These are phyloP conservation scores for Laguncularia racemosa DNA, from an alignment of 345 rosid genomes.

Conservation along the genomic window DNA sequence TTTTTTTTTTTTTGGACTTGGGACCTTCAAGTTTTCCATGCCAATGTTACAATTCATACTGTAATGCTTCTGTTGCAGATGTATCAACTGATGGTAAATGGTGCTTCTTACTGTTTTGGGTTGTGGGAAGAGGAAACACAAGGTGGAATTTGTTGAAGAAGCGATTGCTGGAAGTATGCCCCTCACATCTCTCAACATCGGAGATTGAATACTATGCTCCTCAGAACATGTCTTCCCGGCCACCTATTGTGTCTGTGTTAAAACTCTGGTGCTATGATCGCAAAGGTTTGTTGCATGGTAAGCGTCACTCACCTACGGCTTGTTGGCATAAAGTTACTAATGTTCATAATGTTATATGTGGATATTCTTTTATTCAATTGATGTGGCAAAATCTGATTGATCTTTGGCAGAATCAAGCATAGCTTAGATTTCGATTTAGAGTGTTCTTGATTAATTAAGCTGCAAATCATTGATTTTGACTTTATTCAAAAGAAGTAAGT, in stretches of 20 bases:
- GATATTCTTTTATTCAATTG: background rate
- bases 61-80: slow-evolving; percentile 27
- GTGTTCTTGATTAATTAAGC: no score
- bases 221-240: slow-evolving; percentile 34
- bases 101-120: slow-evolving; percentile 67
- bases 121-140: slow-evolving; percentile 40
- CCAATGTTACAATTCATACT: slow-evolving; percentile 1
- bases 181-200: slow-evolving; percentile 51
- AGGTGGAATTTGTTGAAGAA: slow-evolving; percentile 55
- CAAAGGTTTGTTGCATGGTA: slow-evolving; percentile 54
- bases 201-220: slow-evolving; percentile 34
- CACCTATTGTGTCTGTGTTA: slow-evolving; percentile 43
- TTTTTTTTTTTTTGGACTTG: no score
- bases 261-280: slow-evolving; percentile 62
- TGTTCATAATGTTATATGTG: no score
- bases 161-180: slow-evolving; percentile 62
- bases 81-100: slow-evolving; percentile 63
- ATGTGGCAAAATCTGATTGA: no score
- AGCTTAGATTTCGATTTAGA: no score
- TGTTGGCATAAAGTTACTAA: background rate
- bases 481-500: no score
- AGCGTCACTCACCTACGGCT: background rate
- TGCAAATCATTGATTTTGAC: no score
- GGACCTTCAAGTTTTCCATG: no score
- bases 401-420: no score